Evolutionary conservation across 306 rosid species (phyloP), one percentile per base, ranked within the genome.

Genomic region (Cicer bijugum): DNA sequence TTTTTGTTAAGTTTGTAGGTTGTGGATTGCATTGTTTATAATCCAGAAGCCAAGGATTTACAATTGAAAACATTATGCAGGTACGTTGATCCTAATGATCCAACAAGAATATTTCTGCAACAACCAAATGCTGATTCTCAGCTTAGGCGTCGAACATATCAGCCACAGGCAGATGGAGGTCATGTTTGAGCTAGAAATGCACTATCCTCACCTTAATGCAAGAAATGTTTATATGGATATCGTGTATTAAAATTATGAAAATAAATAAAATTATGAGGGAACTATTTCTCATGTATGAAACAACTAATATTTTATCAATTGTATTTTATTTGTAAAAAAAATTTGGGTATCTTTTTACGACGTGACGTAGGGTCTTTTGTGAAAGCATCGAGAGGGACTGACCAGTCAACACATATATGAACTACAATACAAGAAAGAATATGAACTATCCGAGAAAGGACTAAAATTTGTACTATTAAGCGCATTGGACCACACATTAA

Each of bases 61-160:
- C 75, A 17, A 59, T 67, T 63, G 14, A 71, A 55, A 46, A 20
- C 4, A 47, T 83, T 71, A 79, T 91, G 90, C 92, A 95, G 99
- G 80, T 95, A 90, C 23, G 97, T 95, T 17, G 99, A 95, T 79
- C 99, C 99, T 9, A 91, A 89, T 70, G 97, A 95, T 87, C 99
- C 99, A 12, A 95, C 99, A 0, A 95, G 58, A 71, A 95, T 95
- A 74, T 95, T 88, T 92, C 75, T 95, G 84, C 99, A 95, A 85
- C 99, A 95, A 83, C 99, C 97, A 46, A 80, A 84, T 44, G 11
- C 90, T 0, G 97, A 91, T 67, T 87, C 96, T 70, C 91, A 91
- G 82, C 87, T 95, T 39, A 86, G 99, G 92, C 90, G 99, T 72
- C 96, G 99, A 43, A 86, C 95, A 1, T 95, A 95, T 84, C 92